Base-by-base conservation (phyloP, 345 rosid species). In the Hypericum perforatum region DNA sequence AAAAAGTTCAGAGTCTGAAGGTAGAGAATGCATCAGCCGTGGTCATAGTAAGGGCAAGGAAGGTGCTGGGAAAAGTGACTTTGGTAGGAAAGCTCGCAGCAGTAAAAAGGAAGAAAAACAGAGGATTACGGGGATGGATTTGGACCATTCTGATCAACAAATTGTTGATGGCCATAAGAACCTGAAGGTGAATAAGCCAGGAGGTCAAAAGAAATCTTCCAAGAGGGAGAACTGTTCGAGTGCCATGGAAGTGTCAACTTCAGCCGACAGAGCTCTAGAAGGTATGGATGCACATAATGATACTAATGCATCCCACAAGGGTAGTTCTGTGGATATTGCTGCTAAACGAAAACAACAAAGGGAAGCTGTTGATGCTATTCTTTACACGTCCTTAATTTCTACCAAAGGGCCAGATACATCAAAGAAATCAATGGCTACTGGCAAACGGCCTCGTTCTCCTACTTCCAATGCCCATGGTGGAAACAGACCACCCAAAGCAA, bases 341-440 rank as follows among this genome's bases (percentile, higher is more conserved):
- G 53, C 76, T 10, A 80, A 82, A 72, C 75, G 95, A 59, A 88
- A 85, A 70, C 77, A 76, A 39, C 84, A 88, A 58, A 86, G 97
- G 13, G 86, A 85, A 70, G 94, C 86, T 61, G 94, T 85, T 65
- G 85, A 78, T 52, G 97, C 97, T 43, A 82, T 92, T 76, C 86
- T 92, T 57, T 64, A 49, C 49, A 77, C 95, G 16, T 78, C 95
- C 67, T 76, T 88, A 58, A 81, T 85, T 74, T 78, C 95, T 59
- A 78, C 94, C 3, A 83, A 81, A 64, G 82, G 74, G 66, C 62
- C 81, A 41, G 78, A 72, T 58, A 45, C 56, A 48, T 63, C 74
- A 16, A 61, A 10, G 41, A 77, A 69, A 56, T 9, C 62, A 49
- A 45, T 54, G 43, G 69, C 80, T 65, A 22, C 32, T 22, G 55